A percentile compares a stretch with the other conserved stretches of the same genome.
Conservation (phyloP, 2,329 filamentous ascomycete species). For the Stagonosporopsis chrysanthemi region DNA sequence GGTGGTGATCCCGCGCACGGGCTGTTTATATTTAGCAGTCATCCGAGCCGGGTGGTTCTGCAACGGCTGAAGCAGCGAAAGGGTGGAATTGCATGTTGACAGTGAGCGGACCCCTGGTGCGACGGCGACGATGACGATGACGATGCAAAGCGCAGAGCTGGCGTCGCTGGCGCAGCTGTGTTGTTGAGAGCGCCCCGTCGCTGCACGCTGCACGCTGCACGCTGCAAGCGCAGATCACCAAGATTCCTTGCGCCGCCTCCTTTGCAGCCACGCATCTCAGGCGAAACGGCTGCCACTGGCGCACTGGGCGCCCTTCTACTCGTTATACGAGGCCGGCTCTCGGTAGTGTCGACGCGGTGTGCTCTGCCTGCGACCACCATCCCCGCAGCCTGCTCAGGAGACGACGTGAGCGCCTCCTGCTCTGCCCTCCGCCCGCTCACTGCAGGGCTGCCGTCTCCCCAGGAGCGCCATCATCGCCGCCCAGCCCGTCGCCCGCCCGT, state of each 20-base stretch:
- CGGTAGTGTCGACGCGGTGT: constrained; percentile 17
- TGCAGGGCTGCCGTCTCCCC: constrained; percentile 5
- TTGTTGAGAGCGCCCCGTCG: not conserved
- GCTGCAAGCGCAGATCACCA: not conserved
- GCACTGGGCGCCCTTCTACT: constrained; percentile 14
- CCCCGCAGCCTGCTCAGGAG: constrained; percentile 18
- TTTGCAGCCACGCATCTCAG: constrained; percentile 17
- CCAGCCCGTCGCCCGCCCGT: not conserved
- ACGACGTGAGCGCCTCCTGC: not conserved
- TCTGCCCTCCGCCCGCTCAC: constrained; percentile 19
- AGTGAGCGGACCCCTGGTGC: constrained; percentile 1
- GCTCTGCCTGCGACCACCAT: constrained; percentile 9
- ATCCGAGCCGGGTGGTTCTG: not conserved
- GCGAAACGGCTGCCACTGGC: constrained; percentile 14
- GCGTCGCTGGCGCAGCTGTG: constrained; percentile 1
- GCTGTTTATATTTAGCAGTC: not conserved
- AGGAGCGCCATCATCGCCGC: not conserved
- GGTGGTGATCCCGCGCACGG: not conserved
- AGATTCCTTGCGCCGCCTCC: constrained; percentile 11
- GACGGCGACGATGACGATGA: constrained; percentile 9
- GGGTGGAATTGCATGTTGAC: constrained; percentile 7
- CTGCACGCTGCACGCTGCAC: not conserved
- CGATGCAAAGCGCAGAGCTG: not conserved
- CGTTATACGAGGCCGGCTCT: constrained; percentile 19
- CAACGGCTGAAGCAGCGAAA: constrained; percentile 1